Base-by-base conservation (phyloP, 2,329 filamentous ascomycete species). In the Peltaster fructicola region DNA sequence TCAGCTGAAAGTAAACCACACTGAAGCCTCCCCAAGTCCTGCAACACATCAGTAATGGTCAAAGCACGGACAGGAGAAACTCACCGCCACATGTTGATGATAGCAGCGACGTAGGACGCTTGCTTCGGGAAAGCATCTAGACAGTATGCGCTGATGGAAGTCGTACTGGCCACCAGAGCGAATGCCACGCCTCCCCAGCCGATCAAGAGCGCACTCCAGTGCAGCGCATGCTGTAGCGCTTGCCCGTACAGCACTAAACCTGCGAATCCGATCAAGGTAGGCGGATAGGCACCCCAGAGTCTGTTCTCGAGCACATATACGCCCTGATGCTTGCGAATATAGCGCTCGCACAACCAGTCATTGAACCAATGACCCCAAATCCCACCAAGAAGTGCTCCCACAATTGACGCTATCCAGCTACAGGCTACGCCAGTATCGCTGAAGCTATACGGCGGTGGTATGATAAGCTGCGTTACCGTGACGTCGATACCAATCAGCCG, bases 291-390 rank as follows among this genome's bases (percentile, higher is more conserved):
- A 5, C 41, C 45, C 21, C 40, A 35, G 7, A 52, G 40, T 12
- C 48, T 44, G 14, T 40, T 41, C 30, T 50, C 48, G 2, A 47
- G 44, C 16, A 19, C 22, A 17, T 39, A 39, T 10, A 24, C 25
- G 16, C 47, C 47, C 7, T 38, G 27, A 25, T 51, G 45, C 15
- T 36, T 43, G 6, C 32, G 29, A 15, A 50, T 40, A 25, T 51
- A 48, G 22, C 44, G 39, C 14, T 35, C 31, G 10, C 37, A 40
- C 20, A 51, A 38, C 25, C 38, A 49, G 30, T 51, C 47, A 30
- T 51, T 51, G 37, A 50, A 49, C 35, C 41, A 51, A 26, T 51
- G 44, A 21, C 48, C 47, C 33, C 44, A 50, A 16, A 39, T 15
- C 29, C 49, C 45, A 10, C 44, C 46, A 10, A 47, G 18, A 6